These are phyloP conservation scores for Ensete glaucum DNA, from an alignment of 176 grass and related monocot genomes.

Conservation along the genomic window DNA sequence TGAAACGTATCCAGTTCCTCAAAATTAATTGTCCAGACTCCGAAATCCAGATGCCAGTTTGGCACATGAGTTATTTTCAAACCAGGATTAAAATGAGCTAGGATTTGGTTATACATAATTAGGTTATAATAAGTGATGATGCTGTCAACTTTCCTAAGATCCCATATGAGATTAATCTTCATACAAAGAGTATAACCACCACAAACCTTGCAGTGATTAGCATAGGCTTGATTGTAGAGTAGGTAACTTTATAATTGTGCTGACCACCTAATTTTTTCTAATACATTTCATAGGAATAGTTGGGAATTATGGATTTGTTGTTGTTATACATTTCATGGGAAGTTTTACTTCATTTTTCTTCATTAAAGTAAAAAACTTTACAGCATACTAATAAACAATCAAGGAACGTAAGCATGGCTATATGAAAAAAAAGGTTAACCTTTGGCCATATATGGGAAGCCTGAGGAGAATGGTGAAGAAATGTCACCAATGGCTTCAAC, in stretches of 20 bases:
- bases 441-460: conserved; percentile 81
- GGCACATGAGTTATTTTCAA: too few relatives aligned
- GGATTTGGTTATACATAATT: too few relatives aligned
- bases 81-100: too few relatives aligned
- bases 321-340: too few relatives aligned
- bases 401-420: not conserved
- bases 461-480: conserved; percentile 69
- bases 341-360: too few relatives aligned
- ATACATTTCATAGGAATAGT: not conserved
- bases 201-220: not conserved
- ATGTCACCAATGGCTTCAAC: conserved; percentile 54
- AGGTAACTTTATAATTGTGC: not conserved
- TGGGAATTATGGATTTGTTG: too few relatives aligned
- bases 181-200: not conserved
- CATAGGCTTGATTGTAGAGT: not conserved
- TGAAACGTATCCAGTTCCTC: too few relatives aligned
- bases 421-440: conserved; percentile 30
- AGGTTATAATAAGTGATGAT: too few relatives aligned
- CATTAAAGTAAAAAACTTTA: not conserved
- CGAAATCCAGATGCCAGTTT: too few relatives aligned
- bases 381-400: not conserved
- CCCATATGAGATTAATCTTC: not conserved
- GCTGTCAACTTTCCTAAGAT: not conserved
- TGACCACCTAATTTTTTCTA: not conserved
- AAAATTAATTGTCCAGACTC: too few relatives aligned